These are phyloP conservation scores for Amanita polypyramis DNA, from an alignment of 768 basidiomycete species.

Conservation along the genomic window DNA sequence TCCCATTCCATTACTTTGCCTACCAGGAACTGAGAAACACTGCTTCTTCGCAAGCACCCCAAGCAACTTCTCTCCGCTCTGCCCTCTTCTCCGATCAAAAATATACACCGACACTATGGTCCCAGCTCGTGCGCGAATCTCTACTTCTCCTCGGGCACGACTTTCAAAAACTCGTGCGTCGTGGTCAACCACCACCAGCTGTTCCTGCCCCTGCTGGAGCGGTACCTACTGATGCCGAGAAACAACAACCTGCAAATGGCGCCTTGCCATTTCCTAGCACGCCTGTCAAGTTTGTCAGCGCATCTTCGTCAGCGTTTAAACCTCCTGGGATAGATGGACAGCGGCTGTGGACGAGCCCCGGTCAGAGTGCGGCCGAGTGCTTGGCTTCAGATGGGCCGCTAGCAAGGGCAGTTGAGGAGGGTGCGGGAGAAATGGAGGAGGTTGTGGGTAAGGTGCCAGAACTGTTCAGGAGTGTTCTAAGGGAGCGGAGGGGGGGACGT, in stretches of 20 bases:
- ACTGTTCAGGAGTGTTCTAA: conserved; percentile 26
- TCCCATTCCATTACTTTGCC: conserved; percentile 50
- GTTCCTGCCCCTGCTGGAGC: conserved; percentile 10
- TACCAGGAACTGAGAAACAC: conserved; percentile 51
- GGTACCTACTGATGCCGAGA: neutral
- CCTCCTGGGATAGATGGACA: no score
- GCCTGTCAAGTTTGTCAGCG: conserved; percentile 23
- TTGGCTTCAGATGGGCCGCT: conserved; percentile 52
- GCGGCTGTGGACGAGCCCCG: conserved; percentile 26
- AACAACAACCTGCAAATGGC: conserved; percentile 8
- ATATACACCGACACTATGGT: conserved; percentile 55
- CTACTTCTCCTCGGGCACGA: conserved; percentile 56
- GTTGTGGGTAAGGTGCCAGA: conserved; percentile 18
- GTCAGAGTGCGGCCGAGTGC: conserved; percentile 40
- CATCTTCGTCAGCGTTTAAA: conserved; percentile 1
- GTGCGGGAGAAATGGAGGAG: conserved; percentile 27
- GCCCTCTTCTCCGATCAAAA: conserved; percentile 63
- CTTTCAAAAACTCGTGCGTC: conserved; percentile 53
- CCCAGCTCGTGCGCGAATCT: conserved; percentile 42
- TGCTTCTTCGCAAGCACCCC: conserved; percentile 30
- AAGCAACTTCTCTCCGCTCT: conserved; percentile 33
- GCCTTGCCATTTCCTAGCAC: conserved; percentile 19
- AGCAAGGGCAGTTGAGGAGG: conserved; percentile 37
- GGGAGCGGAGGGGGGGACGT: conserved; percentile 10
- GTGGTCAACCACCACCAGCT: conserved; percentile 35